phyloP scores from a whole-genome alignment of 257 asterid genomes.

The Nicotiana tabacum region DNA sequence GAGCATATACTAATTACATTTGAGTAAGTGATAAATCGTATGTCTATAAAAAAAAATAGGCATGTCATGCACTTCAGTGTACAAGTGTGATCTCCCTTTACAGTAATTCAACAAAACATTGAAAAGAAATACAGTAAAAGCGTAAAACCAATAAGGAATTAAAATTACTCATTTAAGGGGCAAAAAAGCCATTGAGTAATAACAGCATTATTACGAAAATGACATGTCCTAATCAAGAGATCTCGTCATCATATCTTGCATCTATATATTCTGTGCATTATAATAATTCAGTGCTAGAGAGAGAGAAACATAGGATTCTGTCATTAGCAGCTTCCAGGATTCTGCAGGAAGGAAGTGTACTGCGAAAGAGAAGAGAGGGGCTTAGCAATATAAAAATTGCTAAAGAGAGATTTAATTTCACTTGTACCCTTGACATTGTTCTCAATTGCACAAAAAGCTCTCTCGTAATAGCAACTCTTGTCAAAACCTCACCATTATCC shows the following conservation, averaged over 20 bases:
- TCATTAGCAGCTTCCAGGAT: conserved; percentile 58
- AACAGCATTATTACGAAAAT: background rate
- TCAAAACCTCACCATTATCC: background rate
- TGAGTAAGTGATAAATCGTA: no score
- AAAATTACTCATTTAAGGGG: conserved; percentile 1
- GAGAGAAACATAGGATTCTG: conserved; percentile 41
- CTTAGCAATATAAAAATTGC: background rate
- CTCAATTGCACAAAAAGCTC: background rate
- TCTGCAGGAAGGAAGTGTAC: conserved; percentile 23
- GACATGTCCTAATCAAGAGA: conserved; percentile 9
- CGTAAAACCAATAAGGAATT: background rate
- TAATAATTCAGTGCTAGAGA: background rate
- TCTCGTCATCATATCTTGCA: conserved; percentile 4
- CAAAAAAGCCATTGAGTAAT: conserved; percentile 10
- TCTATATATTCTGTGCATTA: background rate
- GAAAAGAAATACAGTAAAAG: background rate
- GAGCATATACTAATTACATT: no score
- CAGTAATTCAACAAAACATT: background rate
- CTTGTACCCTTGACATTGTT: background rate
- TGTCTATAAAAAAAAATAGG: no score
- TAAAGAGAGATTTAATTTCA: background rate
- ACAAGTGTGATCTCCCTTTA: background rate
- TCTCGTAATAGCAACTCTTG: background rate
- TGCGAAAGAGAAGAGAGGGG: background rate
- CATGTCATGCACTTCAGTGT: no score